These are phyloP conservation scores for Claviceps sp. DNA, from an alignment of 2,329 filamentous ascomycete genomes.

Conservation along the genomic window DNA sequence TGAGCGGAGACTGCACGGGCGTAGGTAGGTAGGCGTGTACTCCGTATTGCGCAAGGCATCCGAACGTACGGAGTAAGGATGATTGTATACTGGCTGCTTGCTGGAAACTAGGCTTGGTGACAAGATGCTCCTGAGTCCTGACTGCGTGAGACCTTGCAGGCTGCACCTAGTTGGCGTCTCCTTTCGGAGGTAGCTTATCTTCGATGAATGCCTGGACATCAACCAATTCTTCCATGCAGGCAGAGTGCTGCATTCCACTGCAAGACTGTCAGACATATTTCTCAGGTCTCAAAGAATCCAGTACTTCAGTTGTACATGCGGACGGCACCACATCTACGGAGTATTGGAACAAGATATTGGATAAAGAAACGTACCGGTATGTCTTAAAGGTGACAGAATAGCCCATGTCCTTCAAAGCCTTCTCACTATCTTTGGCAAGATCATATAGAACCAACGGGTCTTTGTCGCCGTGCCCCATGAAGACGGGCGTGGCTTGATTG, in stretches of 20 bases:
- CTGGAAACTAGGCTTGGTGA: not conserved
- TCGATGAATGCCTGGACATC: conserved; percentile 55
- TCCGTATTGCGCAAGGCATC: not conserved
- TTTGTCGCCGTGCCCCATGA: conserved; percentile 74
- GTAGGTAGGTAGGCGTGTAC: not conserved
- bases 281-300: not conserved
- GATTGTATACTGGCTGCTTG: not conserved
- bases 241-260: conserved; percentile 62
- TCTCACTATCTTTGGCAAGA: conserved; percentile 54
- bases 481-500: conserved; percentile 62
- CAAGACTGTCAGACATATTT: not conserved
- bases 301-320: not conserved
- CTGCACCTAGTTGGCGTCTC: conserved; percentile 1
- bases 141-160: not conserved
- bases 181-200: conserved; percentile 28
- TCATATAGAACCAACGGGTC: conserved; percentile 60
- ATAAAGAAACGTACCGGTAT: conserved; percentile 42
- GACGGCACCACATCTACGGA: not conserved
- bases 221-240: conserved; percentile 64
- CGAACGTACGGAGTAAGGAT: not conserved
- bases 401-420: conserved; percentile 54
- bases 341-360: not conserved
- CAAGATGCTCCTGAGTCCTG: not conserved
- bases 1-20: not conserved
- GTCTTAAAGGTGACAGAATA: conserved; percentile 63